Conservation (phyloP, 495 filamentous ascomycete genomes). For the Trichoderma gamsii region DNA sequence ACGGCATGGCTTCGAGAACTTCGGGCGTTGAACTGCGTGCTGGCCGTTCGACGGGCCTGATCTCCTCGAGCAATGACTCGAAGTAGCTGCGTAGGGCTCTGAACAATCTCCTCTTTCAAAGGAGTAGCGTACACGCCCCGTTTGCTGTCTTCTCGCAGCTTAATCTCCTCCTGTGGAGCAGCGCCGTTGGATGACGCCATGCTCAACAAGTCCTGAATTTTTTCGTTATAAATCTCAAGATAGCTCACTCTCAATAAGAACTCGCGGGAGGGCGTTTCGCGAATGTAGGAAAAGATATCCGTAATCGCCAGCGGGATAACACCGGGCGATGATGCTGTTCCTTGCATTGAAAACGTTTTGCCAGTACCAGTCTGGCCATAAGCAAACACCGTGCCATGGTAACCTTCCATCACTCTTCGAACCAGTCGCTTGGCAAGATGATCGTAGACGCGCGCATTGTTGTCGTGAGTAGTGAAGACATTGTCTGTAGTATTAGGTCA, state of each 20-base stretch:
- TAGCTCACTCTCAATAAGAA: slow-evolving; percentile 97
- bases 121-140: slow-evolving; percentile 94
- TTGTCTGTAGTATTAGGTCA: slow-evolving; percentile 57
- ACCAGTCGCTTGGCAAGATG: slow-evolving; percentile 88
- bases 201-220: slow-evolving; percentile 87
- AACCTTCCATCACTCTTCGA: slow-evolving; percentile 96
- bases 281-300: slow-evolving; percentile 97
- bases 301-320: slow-evolving; percentile 97
- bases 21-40: slow-evolving; percentile 92
- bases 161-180: slow-evolving; percentile 77
- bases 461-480: slow-evolving; percentile 85
- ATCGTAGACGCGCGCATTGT: slow-evolving; percentile 93
- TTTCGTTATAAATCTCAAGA: slow-evolving; percentile 97
- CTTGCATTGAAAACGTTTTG: slow-evolving; percentile 99
- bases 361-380: slow-evolving; percentile 99
- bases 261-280: slow-evolving; percentile 90
- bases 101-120: slow-evolving; percentile 96
- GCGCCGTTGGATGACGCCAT: slow-evolving; percentile 50
- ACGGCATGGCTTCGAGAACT: slow-evolving; percentile 97
- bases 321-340: slow-evolving; percentile 91
- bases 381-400: slow-evolving; percentile 96
- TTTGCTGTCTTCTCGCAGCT: slow-evolving; percentile 91
- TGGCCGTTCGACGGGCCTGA: slow-evolving; percentile 78
- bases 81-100: slow-evolving; percentile 90
- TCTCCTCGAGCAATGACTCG: slow-evolving; percentile 94